Conservation (phyloP, 176 grass and related monocot species). For the Puya raimondii region DNA sequence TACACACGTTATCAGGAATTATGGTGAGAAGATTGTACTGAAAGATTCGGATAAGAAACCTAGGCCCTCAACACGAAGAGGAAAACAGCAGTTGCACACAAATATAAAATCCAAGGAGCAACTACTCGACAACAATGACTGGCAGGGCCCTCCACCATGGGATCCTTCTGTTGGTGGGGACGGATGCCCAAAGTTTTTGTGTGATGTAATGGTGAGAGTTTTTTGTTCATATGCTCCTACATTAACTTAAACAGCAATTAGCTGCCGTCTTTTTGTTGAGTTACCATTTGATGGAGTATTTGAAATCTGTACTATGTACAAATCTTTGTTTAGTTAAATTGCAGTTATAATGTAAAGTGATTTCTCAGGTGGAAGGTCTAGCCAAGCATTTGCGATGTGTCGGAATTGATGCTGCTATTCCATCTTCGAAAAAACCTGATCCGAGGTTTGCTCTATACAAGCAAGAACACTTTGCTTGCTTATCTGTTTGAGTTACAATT, state of each 20-base stretch:
- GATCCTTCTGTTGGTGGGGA: conserved; percentile 70
- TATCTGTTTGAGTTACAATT: not conserved
- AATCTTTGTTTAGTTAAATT: not conserved
- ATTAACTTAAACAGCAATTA: conserved; percentile 1
- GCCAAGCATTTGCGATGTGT: conserved; percentile 92
- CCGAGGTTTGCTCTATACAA: conserved; percentile 46
- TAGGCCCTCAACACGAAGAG: conserved; percentile 48
- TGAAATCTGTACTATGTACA: not conserved
- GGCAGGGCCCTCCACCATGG: conserved; percentile 75
- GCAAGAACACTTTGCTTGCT: not conserved
- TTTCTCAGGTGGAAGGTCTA: conserved; percentile 81
- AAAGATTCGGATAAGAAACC: conserved; percentile 59
- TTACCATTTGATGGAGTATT: not conserved
- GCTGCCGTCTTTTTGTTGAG: not conserved
- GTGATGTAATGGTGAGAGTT: conserved; percentile 86
- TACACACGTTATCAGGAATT: conserved; percentile 30
- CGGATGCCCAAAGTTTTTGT: conserved; percentile 74
- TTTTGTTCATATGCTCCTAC: conserved; percentile 5
- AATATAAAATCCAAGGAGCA: conserved; percentile 40
- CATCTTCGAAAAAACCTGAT: conserved; percentile 74
- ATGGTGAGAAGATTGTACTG: conserved; percentile 52
- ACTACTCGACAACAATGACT: conserved; percentile 43
- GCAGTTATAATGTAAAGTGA: not conserved
- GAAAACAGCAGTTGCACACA: conserved; percentile 26
- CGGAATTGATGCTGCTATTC: conserved; percentile 82